Evolutionary conservation across 371 early-diverging fungal species (phyloP).

Genomic region (Dichotomocladium elegans): DNA sequence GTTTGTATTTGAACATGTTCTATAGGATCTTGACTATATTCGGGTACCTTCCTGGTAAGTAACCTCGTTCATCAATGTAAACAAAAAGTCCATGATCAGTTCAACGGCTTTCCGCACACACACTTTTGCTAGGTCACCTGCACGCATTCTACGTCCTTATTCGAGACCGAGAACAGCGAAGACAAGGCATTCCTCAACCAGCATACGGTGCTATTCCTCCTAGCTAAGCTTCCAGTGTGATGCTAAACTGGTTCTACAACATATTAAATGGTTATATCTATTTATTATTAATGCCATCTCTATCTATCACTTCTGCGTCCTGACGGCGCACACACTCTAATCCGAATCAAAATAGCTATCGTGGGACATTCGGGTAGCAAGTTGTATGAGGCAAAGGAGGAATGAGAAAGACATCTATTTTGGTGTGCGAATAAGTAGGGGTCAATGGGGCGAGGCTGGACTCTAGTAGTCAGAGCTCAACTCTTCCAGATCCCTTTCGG

Average conservation of each 20-base stretch:
- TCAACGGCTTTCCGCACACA: not conserved
- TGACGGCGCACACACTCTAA: no score
- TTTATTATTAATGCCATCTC: no score
- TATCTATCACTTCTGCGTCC: no score
- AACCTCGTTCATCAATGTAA: no score
- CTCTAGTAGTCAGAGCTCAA: slow-evolving; percentile 17
- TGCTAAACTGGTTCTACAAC: no score
- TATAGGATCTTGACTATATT: slow-evolving; percentile 32
- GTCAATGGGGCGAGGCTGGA: not conserved
- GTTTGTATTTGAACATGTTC: not conserved
- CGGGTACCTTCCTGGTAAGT: slow-evolving; percentile 32
- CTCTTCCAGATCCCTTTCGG: slow-evolving; percentile 48
- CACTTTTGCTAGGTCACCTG: slow-evolving; percentile 20
- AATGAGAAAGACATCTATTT: not conserved
- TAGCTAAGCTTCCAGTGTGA: no score
- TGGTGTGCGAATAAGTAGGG: not conserved
- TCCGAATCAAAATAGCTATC: no score
- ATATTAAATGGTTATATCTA: no score
- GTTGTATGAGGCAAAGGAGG: not conserved
- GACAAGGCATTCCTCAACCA: not conserved
- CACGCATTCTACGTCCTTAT: slow-evolving; percentile 44
- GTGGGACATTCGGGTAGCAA: no score
- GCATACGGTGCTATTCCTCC: not conserved
- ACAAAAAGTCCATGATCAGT: not conserved
- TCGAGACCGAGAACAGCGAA: slow-evolving; percentile 26